Evolutionary conservation across 768 basidiomycete species (phyloP), one percentile per base, ranked within the genome.

Genomic region (Leccinum sublutescens): DNA sequence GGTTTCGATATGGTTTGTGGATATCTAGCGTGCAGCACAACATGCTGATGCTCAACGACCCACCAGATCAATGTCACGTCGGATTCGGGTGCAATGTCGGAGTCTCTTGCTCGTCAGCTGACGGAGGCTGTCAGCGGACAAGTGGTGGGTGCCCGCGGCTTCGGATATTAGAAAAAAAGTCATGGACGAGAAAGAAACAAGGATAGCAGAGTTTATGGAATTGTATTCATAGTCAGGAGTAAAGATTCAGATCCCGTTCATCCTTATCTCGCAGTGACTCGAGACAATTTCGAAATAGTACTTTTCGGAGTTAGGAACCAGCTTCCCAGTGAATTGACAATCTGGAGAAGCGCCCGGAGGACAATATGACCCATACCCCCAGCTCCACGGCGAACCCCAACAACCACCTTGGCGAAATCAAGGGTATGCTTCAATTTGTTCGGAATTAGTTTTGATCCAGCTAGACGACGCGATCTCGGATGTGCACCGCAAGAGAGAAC

Each of bases 341-440:
- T 7, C 29, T 11, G 5, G 8, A 17, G 17, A 27, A 14, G n/a
- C 3, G 17, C 4, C 6, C 23, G 17, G 3, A n/a, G 2, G 40
- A n/a, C n/a, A 43, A 43, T n/a, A n/a, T 9, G 1, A 36, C 57
- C 56, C 58, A 66, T 33, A 61, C 65, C 27, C 65, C 65, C 14
- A 86, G 63, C 67, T 87, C 85, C 61, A 84, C 77, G 4, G 78
- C 81, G 61, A 83, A 85, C 23, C 21, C 82, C 83, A 14, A 85
- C 77, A 19, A 76, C 81, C 21, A 86, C 74, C 72, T 85, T 86
- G 17, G 82, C 79, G 64, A 85, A 85, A 69, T 86, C 82, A n/a
- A 82, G 71, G 56, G 82, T 81, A 66, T 86, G 82, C 54, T 52
- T 65, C 67, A 11, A 52, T 23, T n/a, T 19, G 9, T 7, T 23